Percentiles rank a stretch among this genome's conserved stretches.
These are phyloP conservation scores for Filobasidium floriforme DNA, from an alignment of 768 basidiomycete genomes.

Conservation along the genomic window DNA sequence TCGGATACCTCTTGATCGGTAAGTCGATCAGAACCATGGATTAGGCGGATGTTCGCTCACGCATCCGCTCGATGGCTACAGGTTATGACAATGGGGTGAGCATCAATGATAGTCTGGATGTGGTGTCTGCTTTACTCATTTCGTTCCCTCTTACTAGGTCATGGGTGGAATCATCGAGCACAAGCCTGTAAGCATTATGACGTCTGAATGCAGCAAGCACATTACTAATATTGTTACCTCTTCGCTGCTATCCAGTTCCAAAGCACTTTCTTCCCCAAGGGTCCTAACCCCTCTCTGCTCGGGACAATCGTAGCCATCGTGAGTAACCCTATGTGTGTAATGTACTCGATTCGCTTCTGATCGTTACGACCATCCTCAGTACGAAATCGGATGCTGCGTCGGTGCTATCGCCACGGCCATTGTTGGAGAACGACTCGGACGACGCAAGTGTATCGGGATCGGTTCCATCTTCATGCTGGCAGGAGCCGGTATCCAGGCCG, in stretches of 20 bases:
- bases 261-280: constrained; percentile 16
- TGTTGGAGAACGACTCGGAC: constrained; percentile 29
- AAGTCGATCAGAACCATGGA: not conserved
- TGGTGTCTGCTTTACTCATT: too few species aligned
- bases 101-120: too few species aligned
- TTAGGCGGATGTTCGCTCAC: not conserved
- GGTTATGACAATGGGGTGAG: constrained; percentile 31
- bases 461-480: constrained; percentile 32
- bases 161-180: constrained; percentile 32
- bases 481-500: constrained; percentile 32
- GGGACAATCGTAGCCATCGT: constrained; percentile 32
- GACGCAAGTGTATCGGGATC: constrained; percentile 24
- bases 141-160: not conserved
- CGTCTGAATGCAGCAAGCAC: constrained; percentile 17
- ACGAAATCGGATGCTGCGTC: constrained; percentile 34
- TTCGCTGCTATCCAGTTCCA: not conserved
- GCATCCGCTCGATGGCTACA: constrained; percentile 23
- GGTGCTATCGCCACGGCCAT: constrained; percentile 32
- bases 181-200: constrained; percentile 18
- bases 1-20: constrained; percentile 19
- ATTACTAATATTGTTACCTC: not conserved
- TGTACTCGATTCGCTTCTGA: not conserved
- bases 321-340: too few species aligned
- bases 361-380: constrained; percentile 13
- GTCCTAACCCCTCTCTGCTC: constrained; percentile 23